A percentile compares a stretch with the other conserved stretches of the same genome.
Evolutionary conservation across 192 early-diverging fungal species (phyloP).

Genomic region (Backusella macrospora): DNA sequence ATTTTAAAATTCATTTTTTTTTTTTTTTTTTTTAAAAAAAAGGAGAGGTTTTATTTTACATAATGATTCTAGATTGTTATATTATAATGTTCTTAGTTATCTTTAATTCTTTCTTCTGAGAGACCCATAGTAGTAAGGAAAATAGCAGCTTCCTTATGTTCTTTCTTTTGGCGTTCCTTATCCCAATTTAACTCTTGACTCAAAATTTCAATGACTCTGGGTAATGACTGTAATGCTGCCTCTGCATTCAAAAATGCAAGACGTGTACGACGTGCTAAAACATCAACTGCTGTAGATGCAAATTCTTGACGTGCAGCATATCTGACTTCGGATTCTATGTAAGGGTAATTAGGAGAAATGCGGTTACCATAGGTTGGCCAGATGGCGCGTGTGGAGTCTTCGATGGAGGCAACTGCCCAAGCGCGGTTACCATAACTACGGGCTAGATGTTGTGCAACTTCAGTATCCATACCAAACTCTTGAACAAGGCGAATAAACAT

Average conservation of each 20-base stretch:
- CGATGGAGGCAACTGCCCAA: slow-evolving; percentile 89
- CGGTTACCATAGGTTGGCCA: slow-evolving; percentile 85
- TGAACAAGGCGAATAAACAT: slow-evolving; percentile 97
- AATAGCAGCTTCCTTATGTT: slow-evolving; percentile 68
- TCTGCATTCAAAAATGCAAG: slow-evolving; percentile 94
- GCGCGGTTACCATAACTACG: slow-evolving; percentile 94
- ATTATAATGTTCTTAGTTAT: not conserved
- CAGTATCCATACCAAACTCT: slow-evolving; percentile 92
- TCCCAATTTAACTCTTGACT: slow-evolving; percentile 83
- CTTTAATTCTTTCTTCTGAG: slow-evolving; percentile 7
- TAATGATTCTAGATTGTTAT: not conserved
- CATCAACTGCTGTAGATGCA: slow-evolving; percentile 92
- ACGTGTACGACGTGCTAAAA: slow-evolving; percentile 87
- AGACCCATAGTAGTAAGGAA: slow-evolving; percentile 96
- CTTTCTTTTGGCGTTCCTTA: slow-evolving; percentile 62
- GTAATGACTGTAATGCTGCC: slow-evolving; percentile 85
- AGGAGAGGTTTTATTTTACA: not conserved
- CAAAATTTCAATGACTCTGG: slow-evolving; percentile 92
- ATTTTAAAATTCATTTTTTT: no score
- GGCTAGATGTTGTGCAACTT: slow-evolving; percentile 87
- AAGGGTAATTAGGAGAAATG: slow-evolving; percentile 84
- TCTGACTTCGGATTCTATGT: slow-evolving; percentile 91
- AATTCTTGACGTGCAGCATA: slow-evolving; percentile 93
- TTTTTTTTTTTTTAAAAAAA: not conserved
- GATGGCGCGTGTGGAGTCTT: slow-evolving; percentile 67